phyloP scores from a whole-genome alignment of 2,329 filamentous ascomycete species.

The Colletotrichum sp. region DNA sequence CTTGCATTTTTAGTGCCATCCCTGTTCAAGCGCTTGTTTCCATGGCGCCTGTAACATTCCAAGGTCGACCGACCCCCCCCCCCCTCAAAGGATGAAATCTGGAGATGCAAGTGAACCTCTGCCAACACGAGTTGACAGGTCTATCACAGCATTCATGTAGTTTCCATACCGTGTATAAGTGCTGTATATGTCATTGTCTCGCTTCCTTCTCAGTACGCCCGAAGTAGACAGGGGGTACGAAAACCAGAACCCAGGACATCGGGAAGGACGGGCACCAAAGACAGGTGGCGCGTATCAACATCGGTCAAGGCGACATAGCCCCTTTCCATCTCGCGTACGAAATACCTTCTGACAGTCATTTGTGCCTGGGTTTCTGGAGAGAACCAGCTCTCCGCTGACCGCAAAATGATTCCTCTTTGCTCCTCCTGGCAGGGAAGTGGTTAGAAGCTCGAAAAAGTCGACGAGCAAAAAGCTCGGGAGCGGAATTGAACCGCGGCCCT shows the following conservation, averaged over 20 bases:
- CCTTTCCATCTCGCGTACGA: neutral
- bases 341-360: neutral
- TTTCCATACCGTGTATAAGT: neutral
- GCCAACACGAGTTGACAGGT: neutral
- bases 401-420: neutral
- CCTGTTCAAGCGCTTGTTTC: no score
- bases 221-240: neutral
- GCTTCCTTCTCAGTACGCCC: neutral
- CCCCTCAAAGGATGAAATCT: neutral
- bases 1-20: no score
- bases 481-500: neutral
- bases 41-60: no score
- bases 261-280: neutral
- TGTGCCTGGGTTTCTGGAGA: neutral
- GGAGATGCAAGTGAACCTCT: neutral
- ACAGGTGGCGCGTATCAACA: neutral
- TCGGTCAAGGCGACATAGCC: neutral
- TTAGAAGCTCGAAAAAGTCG: neutral
- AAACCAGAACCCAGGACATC: neutral
- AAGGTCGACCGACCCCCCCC: no score
- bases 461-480: neutral
- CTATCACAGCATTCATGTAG: neutral
- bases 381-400: neutral
- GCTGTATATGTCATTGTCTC: neutral
- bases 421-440: neutral